These are phyloP conservation scores for Thraustochytrium sp. DNA, from an alignment of 352 stramenopile species.

Conservation along the genomic window DNA sequence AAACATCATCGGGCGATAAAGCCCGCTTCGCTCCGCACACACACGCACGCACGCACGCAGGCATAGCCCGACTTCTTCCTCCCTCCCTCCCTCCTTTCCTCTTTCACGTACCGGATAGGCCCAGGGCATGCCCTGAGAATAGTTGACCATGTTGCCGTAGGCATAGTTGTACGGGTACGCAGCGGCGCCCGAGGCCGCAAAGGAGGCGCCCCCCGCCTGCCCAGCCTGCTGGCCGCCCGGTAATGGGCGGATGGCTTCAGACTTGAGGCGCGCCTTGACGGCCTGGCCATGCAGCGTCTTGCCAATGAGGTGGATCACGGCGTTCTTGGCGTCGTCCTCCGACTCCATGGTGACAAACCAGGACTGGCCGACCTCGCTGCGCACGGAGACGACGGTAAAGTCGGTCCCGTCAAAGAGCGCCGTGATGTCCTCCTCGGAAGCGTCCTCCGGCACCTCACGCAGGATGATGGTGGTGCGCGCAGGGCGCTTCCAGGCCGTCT, in stretches of 20 bases:
- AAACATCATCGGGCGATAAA: conserved; percentile 15
- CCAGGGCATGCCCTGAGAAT: not conserved
- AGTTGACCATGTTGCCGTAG: conserved; percentile 12
- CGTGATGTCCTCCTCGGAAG: conserved; percentile 42
- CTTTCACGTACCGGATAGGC: not conserved
- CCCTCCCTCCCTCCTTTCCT: not conserved
- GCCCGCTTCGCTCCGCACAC: no score
- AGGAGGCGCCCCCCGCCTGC: not conserved
- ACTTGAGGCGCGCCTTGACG: conserved; percentile 46
- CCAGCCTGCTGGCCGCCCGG: not conserved
- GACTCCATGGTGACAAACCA: conserved; percentile 47
- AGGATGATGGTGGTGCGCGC: conserved; percentile 48
- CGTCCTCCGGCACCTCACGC: conserved; percentile 39
- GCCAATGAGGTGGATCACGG: conserved; percentile 29
- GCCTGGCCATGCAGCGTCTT: conserved; percentile 35
- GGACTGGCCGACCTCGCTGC: conserved; percentile 38
- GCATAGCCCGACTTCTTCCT: no score
- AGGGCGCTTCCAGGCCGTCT: conserved; percentile 34
- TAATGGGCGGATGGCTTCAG: conserved; percentile 24
- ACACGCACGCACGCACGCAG: no score
- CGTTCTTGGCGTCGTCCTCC: conserved; percentile 32
- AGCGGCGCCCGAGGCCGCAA: no score
- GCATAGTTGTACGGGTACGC: not conserved
- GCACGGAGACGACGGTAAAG: not conserved
- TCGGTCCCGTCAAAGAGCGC: not conserved